Percentiles rank a stretch among this genome's conserved stretches.
phyloP scores from a whole-genome alignment of 2,329 filamentous ascomycete genomes.

The Aspergillus sp. region DNA sequence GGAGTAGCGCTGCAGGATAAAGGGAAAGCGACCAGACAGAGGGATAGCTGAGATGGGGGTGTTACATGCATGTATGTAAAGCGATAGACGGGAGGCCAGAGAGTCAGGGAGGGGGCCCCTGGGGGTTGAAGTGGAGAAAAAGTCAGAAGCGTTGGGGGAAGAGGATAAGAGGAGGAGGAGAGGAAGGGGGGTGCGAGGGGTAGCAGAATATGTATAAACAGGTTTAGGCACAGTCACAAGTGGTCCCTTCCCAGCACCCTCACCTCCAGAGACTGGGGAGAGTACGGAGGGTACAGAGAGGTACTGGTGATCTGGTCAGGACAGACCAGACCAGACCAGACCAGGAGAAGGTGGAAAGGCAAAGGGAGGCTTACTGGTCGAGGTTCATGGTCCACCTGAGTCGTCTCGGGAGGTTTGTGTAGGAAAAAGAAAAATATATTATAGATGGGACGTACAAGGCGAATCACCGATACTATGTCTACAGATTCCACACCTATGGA shows the following conservation, averaged over 20 bases:
- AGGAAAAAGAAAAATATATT: not conserved
- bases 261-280: slow-evolving; percentile 28
- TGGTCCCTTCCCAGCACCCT: slow-evolving; percentile 25
- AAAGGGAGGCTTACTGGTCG: slow-evolving; percentile 28
- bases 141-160: slow-evolving; percentile 7
- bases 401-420: slow-evolving; percentile 7
- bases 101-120: slow-evolving; percentile 14
- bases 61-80: slow-evolving; percentile 27
- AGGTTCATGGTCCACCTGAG: slow-evolving; percentile 25
- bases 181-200: slow-evolving; percentile 10
- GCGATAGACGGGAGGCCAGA: slow-evolving; percentile 16
- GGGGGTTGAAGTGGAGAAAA: slow-evolving; percentile 12
- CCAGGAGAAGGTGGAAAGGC: slow-evolving; percentile 12
- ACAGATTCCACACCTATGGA: slow-evolving; percentile 3
- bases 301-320: slow-evolving; percentile 25
- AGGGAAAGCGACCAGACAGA: slow-evolving; percentile 24
- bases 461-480: slow-evolving; percentile 7
- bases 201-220: slow-evolving; percentile 27
- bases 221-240: slow-evolving; percentile 30
- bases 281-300: slow-evolving; percentile 28
- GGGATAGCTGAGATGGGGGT: slow-evolving; percentile 23
- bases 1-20: slow-evolving; percentile 33
- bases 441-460: not conserved
- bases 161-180: slow-evolving; percentile 8
- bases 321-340: slow-evolving; percentile 5